Conservation (phyloP, 148 eudicot genomes). For the Nepenthes mirabilis region DNA sequence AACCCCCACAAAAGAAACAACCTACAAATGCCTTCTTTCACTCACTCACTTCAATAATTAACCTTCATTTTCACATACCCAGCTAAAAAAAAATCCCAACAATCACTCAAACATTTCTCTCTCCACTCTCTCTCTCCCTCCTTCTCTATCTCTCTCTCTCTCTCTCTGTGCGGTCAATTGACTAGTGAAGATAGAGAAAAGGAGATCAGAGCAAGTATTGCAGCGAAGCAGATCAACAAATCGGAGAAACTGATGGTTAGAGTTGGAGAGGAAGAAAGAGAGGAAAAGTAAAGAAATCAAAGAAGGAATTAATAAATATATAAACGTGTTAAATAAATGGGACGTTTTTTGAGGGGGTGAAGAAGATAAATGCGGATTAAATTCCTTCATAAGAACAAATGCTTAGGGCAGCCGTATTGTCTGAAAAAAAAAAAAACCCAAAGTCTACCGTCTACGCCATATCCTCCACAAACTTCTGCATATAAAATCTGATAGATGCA, state of each 20-base stretch:
- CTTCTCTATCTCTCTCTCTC: background rate
- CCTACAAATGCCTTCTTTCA: slow-evolving; percentile 3
- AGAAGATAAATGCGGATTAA: background rate
- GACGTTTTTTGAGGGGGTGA: background rate
- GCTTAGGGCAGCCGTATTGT: no score
- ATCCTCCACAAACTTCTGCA: no score
- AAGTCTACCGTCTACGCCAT: no score
- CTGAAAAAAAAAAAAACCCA: no score
- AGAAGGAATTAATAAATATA: background rate
- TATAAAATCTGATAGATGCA: no score
- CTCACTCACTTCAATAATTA: slow-evolving; percentile 7
- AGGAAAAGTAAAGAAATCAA: slow-evolving; percentile 3
- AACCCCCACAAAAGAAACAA: slow-evolving; percentile 9
- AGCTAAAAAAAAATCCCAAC: background rate
- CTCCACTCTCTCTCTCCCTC: background rate
- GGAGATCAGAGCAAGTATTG: slow-evolving; percentile 26
- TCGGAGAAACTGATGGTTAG: slow-evolving; percentile 52
- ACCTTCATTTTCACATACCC: slow-evolving; percentile 11
- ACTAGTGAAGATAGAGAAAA: slow-evolving; percentile 16
- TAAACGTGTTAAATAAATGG: slow-evolving; percentile 5
- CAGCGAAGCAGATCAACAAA: slow-evolving; percentile 64
- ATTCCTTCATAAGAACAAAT: background rate
- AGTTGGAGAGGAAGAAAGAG: slow-evolving; percentile 18
- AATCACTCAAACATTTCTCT: slow-evolving; percentile 5
- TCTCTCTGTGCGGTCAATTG: slow-evolving; percentile 19